Percentiles rank a stretch among this genome's conserved stretches.
phyloP scores from a whole-genome alignment of 352 stramenopile species.

The Halophytophthora polymorphica region DNA sequence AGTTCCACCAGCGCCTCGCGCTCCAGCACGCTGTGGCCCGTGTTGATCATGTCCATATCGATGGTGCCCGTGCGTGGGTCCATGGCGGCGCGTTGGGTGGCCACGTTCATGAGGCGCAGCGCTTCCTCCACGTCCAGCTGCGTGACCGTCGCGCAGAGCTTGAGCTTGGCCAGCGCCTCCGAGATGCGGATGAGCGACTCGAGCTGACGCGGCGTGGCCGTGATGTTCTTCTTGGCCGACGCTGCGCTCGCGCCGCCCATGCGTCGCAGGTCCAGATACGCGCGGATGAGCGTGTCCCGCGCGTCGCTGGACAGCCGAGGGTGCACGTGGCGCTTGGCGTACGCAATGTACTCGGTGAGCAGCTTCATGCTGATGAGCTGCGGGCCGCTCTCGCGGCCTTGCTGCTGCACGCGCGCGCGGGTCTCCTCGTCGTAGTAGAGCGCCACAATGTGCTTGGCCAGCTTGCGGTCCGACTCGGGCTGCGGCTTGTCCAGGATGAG shows the following conservation, averaged over 20 bases:
- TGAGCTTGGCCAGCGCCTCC: constrained; percentile 95
- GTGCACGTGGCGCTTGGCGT: constrained; percentile 91
- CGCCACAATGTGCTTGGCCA: constrained; percentile 97
- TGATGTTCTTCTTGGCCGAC: constrained; percentile 93
- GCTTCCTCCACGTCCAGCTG: constrained; percentile 93
- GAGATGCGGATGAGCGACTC: constrained; percentile 98
- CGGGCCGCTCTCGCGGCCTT: constrained; percentile 27
- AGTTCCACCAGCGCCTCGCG: constrained; percentile 72
- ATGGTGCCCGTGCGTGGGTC: constrained; percentile 98
- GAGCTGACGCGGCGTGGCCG: constrained; percentile 96
- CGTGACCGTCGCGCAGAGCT: constrained; percentile 71
- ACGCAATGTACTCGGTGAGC: constrained; percentile 95
- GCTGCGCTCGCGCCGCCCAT: constrained; percentile 59
- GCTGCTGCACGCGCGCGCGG: constrained; percentile 33
- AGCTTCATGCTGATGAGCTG: constrained; percentile 81
- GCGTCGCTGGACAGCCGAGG: constrained; percentile 91
- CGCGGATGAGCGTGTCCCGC: constrained; percentile 86
- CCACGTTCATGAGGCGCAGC: constrained; percentile 96
- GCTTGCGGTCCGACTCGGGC: constrained; percentile 90
- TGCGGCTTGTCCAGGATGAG: constrained; percentile 98
- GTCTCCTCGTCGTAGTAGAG: constrained; percentile 93
- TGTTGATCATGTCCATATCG: constrained; percentile 99
- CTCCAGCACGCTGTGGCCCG: constrained; percentile 89
- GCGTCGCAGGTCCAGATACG: constrained; percentile 92
- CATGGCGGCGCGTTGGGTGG: constrained; percentile 96